Evolutionary conservation across 768 basidiomycete species (phyloP), one percentile per base, ranked within the genome.

Genomic region (Hemileccinum impolitum): DNA sequence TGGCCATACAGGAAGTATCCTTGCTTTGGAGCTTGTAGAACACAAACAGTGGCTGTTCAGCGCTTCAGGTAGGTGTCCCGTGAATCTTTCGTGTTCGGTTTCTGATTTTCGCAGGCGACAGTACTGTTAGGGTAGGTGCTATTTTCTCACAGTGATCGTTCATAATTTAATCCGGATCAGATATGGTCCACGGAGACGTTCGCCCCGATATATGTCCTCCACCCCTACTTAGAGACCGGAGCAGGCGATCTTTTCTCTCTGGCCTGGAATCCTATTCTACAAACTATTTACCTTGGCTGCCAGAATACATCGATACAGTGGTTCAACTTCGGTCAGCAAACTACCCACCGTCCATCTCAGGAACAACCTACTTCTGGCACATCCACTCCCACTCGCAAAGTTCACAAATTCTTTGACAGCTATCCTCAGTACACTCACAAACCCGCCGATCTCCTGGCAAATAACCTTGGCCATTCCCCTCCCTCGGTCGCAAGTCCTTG

Each of bases 231-330:
- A 37, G 91, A 92, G 56, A 82, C 81, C 2, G 84, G 82, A 25
- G 82, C 92, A 4, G 93, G 93, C 18, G 93, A 95, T 62, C 76
- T 95, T 26, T 94, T 90, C 69, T 91, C 87, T 32, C 73, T 95
- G 1, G 78, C 80, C 0, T 96, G 89, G 88, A 85, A 81, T 8
- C 74, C 82, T 2, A 61, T 73, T 18, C 70, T 83, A 21, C 82
- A 82, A 49, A 86, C 85, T 0, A 70, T 95, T 26, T 95, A 87
- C 64, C 74, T 95, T 31, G 94, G 94, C 19, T 94, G 91, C 62
- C 90, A 96, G 67, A 90, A 93, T 63, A 94, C 94, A 2, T 94
- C 91, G 12, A 75, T 96, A 25, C 91, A 96, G 60, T 96, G 91
- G 91, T 82, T 85, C 63, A 71, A 79, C 57, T 90, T 94, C 63